Conservation (phyloP, 2,329 filamentous ascomycete genomes). For the Xylaria digitata region DNA sequence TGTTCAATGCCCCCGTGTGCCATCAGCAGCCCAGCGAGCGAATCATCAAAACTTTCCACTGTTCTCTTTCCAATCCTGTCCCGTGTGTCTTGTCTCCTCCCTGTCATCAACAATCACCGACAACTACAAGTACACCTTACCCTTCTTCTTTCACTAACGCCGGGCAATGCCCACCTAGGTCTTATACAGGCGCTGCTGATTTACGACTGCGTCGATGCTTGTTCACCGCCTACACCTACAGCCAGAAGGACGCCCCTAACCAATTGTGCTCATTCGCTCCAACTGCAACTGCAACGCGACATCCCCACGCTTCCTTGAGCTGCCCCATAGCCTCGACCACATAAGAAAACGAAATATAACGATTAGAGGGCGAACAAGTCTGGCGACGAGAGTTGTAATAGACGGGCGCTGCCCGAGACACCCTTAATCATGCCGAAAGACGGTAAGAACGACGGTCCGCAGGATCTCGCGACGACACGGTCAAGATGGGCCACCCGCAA, state of each 20-base stretch:
- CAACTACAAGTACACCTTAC: constrained; percentile 22
- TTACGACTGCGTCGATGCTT: constrained; percentile 24
- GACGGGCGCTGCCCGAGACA: constrained; percentile 58
- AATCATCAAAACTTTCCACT: constrained; percentile 42
- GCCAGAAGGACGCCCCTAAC: constrained; percentile 5
- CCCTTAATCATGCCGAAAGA: constrained; percentile 53
- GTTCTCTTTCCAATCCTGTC: constrained; percentile 37
- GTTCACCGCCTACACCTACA: constrained; percentile 14
- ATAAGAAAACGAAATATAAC: constrained; percentile 40
- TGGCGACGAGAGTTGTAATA: constrained; percentile 56
- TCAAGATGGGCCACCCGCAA: constrained; percentile 97
- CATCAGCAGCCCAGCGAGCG: constrained; percentile 28
- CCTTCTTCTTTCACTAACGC: constrained; percentile 26
- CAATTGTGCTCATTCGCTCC: constrained; percentile 18
- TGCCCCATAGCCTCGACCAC: constrained; percentile 10
- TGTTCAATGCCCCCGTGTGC: constrained; percentile 23
- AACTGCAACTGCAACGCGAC: constrained; percentile 21
- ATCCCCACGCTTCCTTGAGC: not conserved
- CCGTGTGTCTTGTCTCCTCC: constrained; percentile 36
- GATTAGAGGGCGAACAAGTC: constrained; percentile 52
- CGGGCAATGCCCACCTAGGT: constrained; percentile 20
- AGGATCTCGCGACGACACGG: constrained; percentile 73
- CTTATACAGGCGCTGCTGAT: constrained; percentile 4
- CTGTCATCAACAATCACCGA: constrained; percentile 35
- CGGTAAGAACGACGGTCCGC: constrained; percentile 43